Percentiles rank a stretch among this genome's conserved stretches.
phyloP scores from a whole-genome alignment of 2,329 filamentous ascomycete species.

The Mollisiaceae sp. region DNA sequence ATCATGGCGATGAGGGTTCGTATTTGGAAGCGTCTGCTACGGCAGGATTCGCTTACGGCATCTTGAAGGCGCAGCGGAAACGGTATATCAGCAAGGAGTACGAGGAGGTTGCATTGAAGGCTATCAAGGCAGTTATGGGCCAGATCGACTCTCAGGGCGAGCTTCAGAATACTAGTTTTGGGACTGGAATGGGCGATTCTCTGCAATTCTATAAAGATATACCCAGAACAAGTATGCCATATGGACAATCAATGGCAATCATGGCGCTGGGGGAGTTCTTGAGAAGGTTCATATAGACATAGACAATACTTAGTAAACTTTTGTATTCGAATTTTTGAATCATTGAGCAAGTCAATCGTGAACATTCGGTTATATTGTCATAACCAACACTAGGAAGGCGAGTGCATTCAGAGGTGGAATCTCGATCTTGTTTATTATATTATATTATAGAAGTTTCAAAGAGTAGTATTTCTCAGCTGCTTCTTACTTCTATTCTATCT shows the following conservation, averaged over 20 bases:
- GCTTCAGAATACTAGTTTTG: slow-evolving; percentile 76
- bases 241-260: slow-evolving; percentile 84
- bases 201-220: slow-evolving; percentile 81
- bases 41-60: slow-evolving; percentile 80
- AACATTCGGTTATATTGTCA: no score
- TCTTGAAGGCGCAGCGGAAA: slow-evolving; percentile 74
- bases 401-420: no score
- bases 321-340: neutral
- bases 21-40: slow-evolving; percentile 80
- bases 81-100: slow-evolving; percentile 70
- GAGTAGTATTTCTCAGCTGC: neutral
- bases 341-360: no score
- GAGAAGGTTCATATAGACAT: slow-evolving; percentile 43
- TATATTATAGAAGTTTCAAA: no score
- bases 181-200: slow-evolving; percentile 76
- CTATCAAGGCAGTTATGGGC: slow-evolving; percentile 68
- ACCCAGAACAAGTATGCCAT: slow-evolving; percentile 79
- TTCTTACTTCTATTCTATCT: slow-evolving; percentile 48
- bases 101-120: slow-evolving; percentile 64
- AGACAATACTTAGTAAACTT: neutral
- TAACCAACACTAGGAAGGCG: no score
- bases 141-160: slow-evolving; percentile 72
- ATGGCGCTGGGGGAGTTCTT: slow-evolving; percentile 80
- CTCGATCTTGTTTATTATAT: no score
- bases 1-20: slow-evolving; percentile 69